These are phyloP conservation scores for Kandelia obovata DNA, from an alignment of 345 rosid genomes.

Conservation along the genomic window DNA sequence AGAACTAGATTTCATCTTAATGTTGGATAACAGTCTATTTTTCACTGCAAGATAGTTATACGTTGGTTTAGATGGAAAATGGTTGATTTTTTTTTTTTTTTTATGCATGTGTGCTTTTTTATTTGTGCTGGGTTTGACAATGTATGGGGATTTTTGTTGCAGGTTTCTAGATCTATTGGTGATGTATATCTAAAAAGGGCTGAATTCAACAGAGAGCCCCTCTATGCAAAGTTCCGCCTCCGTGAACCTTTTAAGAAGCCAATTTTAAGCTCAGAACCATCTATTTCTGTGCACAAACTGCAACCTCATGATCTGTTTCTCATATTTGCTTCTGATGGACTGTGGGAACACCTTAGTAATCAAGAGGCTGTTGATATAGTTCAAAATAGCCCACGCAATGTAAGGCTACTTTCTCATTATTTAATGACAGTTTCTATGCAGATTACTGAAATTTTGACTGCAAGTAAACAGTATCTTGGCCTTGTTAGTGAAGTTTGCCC, in stretches of 20 bases:
- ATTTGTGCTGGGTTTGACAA: too few species aligned
- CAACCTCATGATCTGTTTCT: conserved; percentile 29
- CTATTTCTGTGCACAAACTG: conserved; percentile 23
- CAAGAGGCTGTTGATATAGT: conserved; percentile 36
- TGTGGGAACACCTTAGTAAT: conserved; percentile 36
- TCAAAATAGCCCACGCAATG: conserved; percentile 28
- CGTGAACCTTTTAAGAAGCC: conserved; percentile 32
- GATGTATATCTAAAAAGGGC: conserved; percentile 33
- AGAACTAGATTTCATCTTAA: too few species aligned
- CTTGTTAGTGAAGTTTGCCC: background rate
- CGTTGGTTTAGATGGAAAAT: too few species aligned
- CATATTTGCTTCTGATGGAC: conserved; percentile 33
- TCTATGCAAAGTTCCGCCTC: conserved; percentile 29
- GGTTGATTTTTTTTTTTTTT: too few species aligned
- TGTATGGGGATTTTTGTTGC: background rate
- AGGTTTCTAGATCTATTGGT: conserved; percentile 36
- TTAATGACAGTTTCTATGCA: background rate
- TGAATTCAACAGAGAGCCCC: conserved; percentile 31
- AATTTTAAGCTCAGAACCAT: conserved; percentile 32
- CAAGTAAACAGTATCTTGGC: background rate
- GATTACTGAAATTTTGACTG: background rate
- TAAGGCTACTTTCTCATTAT: conserved; percentile 9
- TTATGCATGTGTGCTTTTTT: too few species aligned
- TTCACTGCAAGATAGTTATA: too few species aligned
- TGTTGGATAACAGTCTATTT: too few species aligned